phyloP scores from a whole-genome alignment of 306 rosid genomes.

The Quillaja saponaria region DNA sequence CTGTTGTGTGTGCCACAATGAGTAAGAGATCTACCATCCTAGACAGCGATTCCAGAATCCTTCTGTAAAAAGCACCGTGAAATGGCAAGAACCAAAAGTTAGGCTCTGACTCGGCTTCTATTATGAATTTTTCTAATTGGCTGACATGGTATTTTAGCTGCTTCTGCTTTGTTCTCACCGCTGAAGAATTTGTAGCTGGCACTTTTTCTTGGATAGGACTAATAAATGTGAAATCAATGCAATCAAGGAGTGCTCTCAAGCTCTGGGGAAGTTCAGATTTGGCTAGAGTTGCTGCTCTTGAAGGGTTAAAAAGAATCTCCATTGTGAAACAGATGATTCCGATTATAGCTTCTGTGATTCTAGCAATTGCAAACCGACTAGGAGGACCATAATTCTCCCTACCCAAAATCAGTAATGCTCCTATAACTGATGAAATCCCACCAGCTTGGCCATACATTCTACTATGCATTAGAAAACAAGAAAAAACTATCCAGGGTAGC shows the following conservation, averaged over 20 bases:
- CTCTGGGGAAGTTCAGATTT: conserved; percentile 54
- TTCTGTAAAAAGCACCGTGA: conserved; percentile 45
- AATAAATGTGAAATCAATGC: conserved; percentile 37
- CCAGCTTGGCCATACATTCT: conserved; percentile 87
- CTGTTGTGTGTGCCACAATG: conserved; percentile 43
- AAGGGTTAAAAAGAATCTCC: conserved; percentile 53
- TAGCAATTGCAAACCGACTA: conserved; percentile 59
- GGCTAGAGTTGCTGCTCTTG: conserved; percentile 69
- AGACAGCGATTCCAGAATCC: conserved; percentile 52
- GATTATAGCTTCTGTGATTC: conserved; percentile 63
- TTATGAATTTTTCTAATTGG: conserved; percentile 43
- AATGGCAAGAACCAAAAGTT: conserved; percentile 80
- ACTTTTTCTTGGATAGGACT: conserved; percentile 23
- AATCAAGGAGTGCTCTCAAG: conserved; percentile 48
- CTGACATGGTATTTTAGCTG: conserved; percentile 44
- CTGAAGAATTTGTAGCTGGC: conserved; percentile 31
- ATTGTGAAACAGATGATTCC: conserved; percentile 63
- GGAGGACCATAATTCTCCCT: conserved; percentile 62
- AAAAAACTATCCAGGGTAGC: conserved; percentile 67
- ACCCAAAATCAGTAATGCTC: conserved; percentile 73
- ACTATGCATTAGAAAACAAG: conserved; percentile 65
- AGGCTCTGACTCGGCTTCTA: conserved; percentile 73
- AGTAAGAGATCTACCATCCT: conserved; percentile 45
- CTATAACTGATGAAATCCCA: conserved; percentile 66
- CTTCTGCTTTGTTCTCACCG: conserved; percentile 40